Base-by-base conservation (phyloP, 139 green algal genomes). In the Coccomyxa sp. region DNA sequence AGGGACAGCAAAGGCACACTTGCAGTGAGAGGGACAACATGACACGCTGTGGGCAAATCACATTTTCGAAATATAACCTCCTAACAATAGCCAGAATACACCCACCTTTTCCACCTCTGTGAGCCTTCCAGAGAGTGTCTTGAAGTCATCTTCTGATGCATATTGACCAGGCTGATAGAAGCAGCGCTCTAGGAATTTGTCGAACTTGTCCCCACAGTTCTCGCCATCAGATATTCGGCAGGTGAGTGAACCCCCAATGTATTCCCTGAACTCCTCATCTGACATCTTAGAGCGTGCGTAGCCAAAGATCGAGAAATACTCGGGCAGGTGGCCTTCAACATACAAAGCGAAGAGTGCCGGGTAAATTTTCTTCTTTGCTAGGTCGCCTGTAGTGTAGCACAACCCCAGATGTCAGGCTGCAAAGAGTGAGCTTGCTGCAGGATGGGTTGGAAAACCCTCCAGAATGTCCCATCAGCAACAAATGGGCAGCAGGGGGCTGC, bases 321-420 rank as follows among this genome's bases (percentile, higher is more conserved):
- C 88, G 68, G 84, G 80, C 67, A 81, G 25, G 80, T 94, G 90
- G 14, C 93, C 93, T 81, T 99, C 93, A 66, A 98, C 96, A 87
- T 95, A 98, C 13, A 99, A 90, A 0, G 95, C 93, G 85, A 99
- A 99, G 0, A 99, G 92, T 0, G 97, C 93, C 31, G 97, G 97
- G 79, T 97, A 98, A 71, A 99, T 99, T 85, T 99, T 99, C 90
- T 99, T 99, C 88, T 95, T 97, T 45, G 97, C 97, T 67, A 99
- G 89, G 87, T 99, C 97, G 14, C 97, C 97, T 83, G 80, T 32
- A 82, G 79, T 21, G n/a, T 27, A 14, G n/a, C 30, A 45, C 16
- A 28, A 17, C 17, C 21, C 13, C n/a, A 25, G 15, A 18, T 77
- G 18, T 31, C 17, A n/a, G 13, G 21, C 3, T 13, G 15, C 58